These are phyloP conservation scores for Nannochloris sp. DNA, from an alignment of 139 green algal genomes.

Conservation along the genomic window DNA sequence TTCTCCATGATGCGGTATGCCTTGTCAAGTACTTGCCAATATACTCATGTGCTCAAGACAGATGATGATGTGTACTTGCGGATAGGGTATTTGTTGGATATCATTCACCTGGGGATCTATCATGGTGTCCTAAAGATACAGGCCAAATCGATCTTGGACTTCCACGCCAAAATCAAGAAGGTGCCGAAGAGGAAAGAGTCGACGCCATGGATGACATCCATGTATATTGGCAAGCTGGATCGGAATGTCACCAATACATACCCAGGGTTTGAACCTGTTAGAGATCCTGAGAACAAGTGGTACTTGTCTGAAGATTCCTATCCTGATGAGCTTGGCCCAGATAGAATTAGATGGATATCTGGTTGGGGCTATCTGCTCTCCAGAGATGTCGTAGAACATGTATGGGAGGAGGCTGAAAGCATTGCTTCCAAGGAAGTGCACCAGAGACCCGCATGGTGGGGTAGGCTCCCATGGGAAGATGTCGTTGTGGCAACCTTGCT, in stretches of 20 bases:
- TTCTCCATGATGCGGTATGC: conserved; percentile 38
- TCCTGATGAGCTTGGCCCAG: conserved; percentile 2
- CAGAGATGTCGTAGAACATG: conserved; percentile 27
- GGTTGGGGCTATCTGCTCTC: conserved; percentile 57
- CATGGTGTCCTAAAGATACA: not conserved
- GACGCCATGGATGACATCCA: conserved; percentile 2
- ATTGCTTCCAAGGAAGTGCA: not conserved
- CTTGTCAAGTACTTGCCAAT: conserved; percentile 24
- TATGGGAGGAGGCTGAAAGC: conserved; percentile 12
- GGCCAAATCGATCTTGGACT: not conserved
- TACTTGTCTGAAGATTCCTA: conserved; percentile 16
- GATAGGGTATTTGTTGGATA: conserved; percentile 15
- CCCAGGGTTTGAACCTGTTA: conserved; percentile 17
- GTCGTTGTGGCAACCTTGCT: conserved; percentile 35
- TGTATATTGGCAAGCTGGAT: conserved; percentile 26
- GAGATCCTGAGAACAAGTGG: conserved; percentile 17
- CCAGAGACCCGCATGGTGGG: conserved; percentile 28
- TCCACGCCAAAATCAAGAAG: not conserved
- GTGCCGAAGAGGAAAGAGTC: not conserved
- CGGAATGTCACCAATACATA: conserved; percentile 6
- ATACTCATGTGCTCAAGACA: conserved; percentile 53
- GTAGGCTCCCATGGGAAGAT: conserved; percentile 53
- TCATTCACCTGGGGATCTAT: conserved; percentile 4
- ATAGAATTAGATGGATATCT: conserved; percentile 20
- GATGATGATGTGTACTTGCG: conserved; percentile 57